Conservation (phyloP, 768 basidiomycete species). For the Amyloporia xantha region DNA sequence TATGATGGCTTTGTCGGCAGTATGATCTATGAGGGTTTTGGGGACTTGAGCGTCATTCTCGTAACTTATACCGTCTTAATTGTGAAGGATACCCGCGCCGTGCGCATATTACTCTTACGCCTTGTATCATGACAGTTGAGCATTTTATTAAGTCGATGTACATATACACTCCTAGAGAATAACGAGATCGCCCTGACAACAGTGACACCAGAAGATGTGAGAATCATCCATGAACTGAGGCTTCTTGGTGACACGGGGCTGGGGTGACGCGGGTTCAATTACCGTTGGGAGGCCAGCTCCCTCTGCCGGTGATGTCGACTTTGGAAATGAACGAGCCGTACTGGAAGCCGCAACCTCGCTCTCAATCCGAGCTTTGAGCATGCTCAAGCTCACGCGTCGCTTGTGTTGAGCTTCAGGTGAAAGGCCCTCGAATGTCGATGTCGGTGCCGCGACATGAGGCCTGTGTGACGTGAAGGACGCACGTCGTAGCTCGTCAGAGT, state of each 20-base stretch:
- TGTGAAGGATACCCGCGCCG: not conserved
- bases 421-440: slow-evolving; percentile 57
- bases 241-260: slow-evolving; percentile 27
- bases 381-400: slow-evolving; percentile 75
- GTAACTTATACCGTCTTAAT: not conserved
- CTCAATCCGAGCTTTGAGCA: slow-evolving; percentile 88
- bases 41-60: not conserved
- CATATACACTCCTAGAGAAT: slow-evolving; percentile 42
- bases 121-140: not conserved
- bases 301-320: slow-evolving; percentile 43
- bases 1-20: not conserved
- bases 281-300: slow-evolving; percentile 23
- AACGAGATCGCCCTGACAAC: slow-evolving; percentile 76
- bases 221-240: slow-evolving; percentile 83
- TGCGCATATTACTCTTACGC: not conserved
- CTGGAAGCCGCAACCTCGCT: slow-evolving; percentile 52
- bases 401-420: slow-evolving; percentile 76
- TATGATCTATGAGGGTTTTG: not conserved
- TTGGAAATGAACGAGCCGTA: slow-evolving; percentile 13
- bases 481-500: slow-evolving; percentile 34
- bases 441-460: slow-evolving; percentile 26
- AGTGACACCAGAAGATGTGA: slow-evolving; percentile 85
- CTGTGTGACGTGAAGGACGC: slow-evolving; percentile 28
- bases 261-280: slow-evolving; percentile 22
- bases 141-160: not conserved